Conservation (phyloP, 345 rosid species). For the Viola odorata region DNA sequence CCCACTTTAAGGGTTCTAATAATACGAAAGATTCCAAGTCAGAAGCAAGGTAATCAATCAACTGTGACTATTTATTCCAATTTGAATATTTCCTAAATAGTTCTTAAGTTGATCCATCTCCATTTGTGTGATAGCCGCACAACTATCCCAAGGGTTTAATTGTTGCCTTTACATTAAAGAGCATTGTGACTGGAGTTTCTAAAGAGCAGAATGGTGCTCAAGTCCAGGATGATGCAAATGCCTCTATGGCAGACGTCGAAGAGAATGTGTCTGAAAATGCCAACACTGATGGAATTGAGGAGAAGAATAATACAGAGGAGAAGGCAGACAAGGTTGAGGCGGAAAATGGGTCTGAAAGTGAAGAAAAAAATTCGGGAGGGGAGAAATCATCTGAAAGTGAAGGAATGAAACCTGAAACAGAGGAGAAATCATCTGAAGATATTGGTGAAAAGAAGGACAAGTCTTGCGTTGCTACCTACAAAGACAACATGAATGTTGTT, state of each 20-base stretch:
- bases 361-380: constrained; percentile 27
- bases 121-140: constrained; percentile 12
- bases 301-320: no score
- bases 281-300: neutral
- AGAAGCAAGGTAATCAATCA: constrained; percentile 46
- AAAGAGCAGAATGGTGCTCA: constrained; percentile 28
- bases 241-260: constrained; percentile 25
- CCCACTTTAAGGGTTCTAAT: constrained; percentile 32
- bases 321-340: neutral
- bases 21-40: constrained; percentile 37
- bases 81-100: neutral
- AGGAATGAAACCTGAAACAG: constrained; percentile 12
- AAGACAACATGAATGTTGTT: constrained; percentile 60
- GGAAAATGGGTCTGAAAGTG: constrained; percentile 3
- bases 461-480: constrained; percentile 38
- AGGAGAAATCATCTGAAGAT: constrained; percentile 41
- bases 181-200: constrained; percentile 33
- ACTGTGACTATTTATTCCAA: neutral
- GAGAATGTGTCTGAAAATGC: constrained; percentile 11
- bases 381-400: constrained; percentile 30
- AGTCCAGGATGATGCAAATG: constrained; percentile 18
- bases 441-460: constrained; percentile 38
- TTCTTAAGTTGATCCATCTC: constrained; percentile 13
- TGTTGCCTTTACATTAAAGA: constrained; percentile 72
- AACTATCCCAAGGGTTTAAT: constrained; percentile 88